Evolutionary conservation across 805 yeast species (phyloP).

Genomic region (Vanderwaltozyma tropicalis): DNA sequence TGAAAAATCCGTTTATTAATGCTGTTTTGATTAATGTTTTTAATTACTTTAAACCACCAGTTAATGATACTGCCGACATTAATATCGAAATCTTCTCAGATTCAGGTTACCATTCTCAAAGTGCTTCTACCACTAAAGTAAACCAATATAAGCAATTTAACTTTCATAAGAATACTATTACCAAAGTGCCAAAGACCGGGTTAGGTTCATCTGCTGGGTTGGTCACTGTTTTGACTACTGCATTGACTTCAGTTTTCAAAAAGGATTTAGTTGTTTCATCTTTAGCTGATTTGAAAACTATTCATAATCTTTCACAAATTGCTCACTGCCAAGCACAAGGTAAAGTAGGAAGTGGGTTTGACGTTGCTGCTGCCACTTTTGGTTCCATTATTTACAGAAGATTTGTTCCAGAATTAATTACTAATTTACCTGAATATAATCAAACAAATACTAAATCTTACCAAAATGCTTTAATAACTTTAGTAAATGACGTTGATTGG

Average conservation of each 20-base stretch:
- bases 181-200: constrained; percentile 83
- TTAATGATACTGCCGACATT: constrained; percentile 25
- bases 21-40: constrained; percentile 48
- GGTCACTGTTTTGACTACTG: constrained; percentile 68
- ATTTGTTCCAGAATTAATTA: constrained; percentile 49
- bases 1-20: constrained; percentile 63
- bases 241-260: constrained; percentile 43
- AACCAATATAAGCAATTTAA: constrained; percentile 39
- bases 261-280: constrained; percentile 26
- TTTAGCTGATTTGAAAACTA: constrained; percentile 19
- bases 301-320: constrained; percentile 80
- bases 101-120: constrained; percentile 79
- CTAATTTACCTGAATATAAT: constrained; percentile 23
- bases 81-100: constrained; percentile 68
- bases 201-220: constrained; percentile 94
- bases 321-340: constrained; percentile 92
- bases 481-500: constrained; percentile 49
- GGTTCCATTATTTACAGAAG: constrained; percentile 81
- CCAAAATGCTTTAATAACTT: constrained; percentile 22
- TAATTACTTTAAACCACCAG: constrained; percentile 37
- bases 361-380: constrained; percentile 88
- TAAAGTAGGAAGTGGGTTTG: constrained; percentile 94
- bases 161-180: constrained; percentile 50
- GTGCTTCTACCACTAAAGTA: constrained; percentile 29
- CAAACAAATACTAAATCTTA: constrained; percentile 14